A percentile compares a stretch with the other conserved stretches of the same genome.
phyloP scores from a whole-genome alignment of 768 basidiomycete genomes.

The Podaxis sp. region DNA sequence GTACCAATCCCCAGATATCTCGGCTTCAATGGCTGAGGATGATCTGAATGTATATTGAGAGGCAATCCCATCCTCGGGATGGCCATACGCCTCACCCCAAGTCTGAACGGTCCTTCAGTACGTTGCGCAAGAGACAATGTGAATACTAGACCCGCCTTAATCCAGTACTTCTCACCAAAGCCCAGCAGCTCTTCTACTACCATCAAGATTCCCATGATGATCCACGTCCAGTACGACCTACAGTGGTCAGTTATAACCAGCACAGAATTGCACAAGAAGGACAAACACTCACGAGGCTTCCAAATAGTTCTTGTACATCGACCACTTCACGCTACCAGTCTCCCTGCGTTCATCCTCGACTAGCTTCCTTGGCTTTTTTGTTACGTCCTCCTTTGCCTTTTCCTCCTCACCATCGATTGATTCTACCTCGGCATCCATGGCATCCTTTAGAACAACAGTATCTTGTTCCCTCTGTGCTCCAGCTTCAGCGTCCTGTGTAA shows the following conservation, averaged over 20 bases:
- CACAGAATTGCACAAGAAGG: background rate
- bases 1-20: conserved; percentile 35
- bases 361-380: conserved; percentile 26
- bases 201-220: too few species aligned
- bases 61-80: background rate
- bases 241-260: background rate
- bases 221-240: conserved; percentile 72
- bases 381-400: conserved; percentile 18
- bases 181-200: too few species aligned
- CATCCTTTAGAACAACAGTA: too few species aligned
- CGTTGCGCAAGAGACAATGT: too few species aligned
- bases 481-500: conserved; percentile 50
- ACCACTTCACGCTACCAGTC: conserved; percentile 81
- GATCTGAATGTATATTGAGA: conserved; percentile 30
- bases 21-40: conserved; percentile 38
- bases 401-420: conserved; percentile 8
- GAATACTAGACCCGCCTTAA: too few species aligned
- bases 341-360: conserved; percentile 83
- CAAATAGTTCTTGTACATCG: conserved; percentile 65
- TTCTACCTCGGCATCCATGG: too few species aligned
- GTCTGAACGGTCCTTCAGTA: conserved; percentile 31
- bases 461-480: conserved; percentile 40
- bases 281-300: conserved; percentile 64
- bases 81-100: conserved; percentile 67
- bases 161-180: conserved; percentile 42